Evolutionary conservation across 1,284 basidiomycete genomes (phyloP), one percentile per base, ranked within the genome.

Genomic region (Malassezia japonica): DNA sequence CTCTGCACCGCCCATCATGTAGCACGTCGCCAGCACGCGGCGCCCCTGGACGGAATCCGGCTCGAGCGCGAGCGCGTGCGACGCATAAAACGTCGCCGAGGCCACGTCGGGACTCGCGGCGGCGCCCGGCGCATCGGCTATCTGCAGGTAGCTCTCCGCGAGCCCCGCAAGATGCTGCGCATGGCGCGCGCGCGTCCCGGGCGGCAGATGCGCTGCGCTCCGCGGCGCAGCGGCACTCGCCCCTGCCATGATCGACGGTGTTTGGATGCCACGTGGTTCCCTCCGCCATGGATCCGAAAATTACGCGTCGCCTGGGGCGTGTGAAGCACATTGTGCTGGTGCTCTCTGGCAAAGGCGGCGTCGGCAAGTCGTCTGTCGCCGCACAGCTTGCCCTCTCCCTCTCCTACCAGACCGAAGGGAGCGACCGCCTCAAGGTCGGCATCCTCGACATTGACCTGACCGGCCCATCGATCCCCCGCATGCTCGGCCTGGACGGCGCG

Each of bases 401-500:
- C n/a, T 59, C 66, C 10, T 58, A 64, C 10, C 12, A 10, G 8
- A 21, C 7, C 10, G 34, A 24, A 23, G 28, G 15, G 16, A 8
- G 1, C 25, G 33, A 31, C 5, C 57, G 42, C 9, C n/a, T 40
- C 40, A 46, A 46, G 46, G 86, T 98, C 15, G 94, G 89, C 1
- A 81, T 99, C 37, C 82, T 99, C 44, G 94, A 99, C 74, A 80
- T 95, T 44, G 92, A 99, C 75, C 81, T 99, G 32, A 98, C 94
- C 0, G 94, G 94, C 0, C 92, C 94, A 1, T 92, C 87, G 2
- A 85, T 98, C 52, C 94, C 94, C 5, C 85, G 92, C 35, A 96
- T 98, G 92, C 81, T 98, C 33, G 91, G 92, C 1, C 77, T 98
- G 2, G 89, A 95, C 66, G 83, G 83, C 1, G 79, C 83, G 39